Evolutionary conservation across 129 eudicot genomes (phyloP).

Genomic region (Chrysanthemum makinoi): DNA sequence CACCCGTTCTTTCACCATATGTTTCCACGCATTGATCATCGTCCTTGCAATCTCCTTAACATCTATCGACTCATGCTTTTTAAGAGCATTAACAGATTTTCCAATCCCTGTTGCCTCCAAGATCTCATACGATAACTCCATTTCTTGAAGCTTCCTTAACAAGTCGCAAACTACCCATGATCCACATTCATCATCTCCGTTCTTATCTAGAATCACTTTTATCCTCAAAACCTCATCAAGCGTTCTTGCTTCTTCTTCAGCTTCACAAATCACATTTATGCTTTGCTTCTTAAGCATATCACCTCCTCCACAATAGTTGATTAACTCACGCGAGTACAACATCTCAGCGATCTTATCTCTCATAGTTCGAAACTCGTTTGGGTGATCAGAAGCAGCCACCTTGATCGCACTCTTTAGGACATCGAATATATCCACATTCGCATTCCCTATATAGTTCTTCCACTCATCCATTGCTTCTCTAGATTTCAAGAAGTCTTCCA

Average conservation of each 20-base stretch:
- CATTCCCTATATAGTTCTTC: slow-evolving; percentile 47
- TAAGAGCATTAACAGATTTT: not conserved
- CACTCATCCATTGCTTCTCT: slow-evolving; percentile 29
- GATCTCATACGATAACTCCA: not conserved
- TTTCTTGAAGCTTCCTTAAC: not conserved
- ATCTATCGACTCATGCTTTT: not conserved
- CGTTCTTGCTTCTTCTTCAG: not conserved
- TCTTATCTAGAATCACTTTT: not conserved
- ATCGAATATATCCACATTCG: slow-evolving; percentile 50
- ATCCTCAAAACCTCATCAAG: not conserved
- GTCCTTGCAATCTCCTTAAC: not conserved
- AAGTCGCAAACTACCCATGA: not conserved
- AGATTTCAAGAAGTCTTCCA: too few species aligned
- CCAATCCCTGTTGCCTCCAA: not conserved
- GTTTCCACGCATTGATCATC: not conserved
- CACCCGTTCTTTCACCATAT: not conserved
- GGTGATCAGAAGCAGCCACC: slow-evolving; percentile 69
- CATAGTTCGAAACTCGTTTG: slow-evolving; percentile 47
- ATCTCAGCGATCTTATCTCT: slow-evolving; percentile 56
- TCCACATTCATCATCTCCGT: not conserved
- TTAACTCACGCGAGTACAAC: slow-evolving; percentile 46
- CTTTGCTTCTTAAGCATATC: too few species aligned
- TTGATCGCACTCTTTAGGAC: slow-evolving; percentile 52
- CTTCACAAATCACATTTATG: not conserved
- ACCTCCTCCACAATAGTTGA: slow-evolving; percentile 1